These are phyloP conservation scores for Capronia americana DNA, from an alignment of 2,329 filamentous ascomycete genomes.

Conservation along the genomic window DNA sequence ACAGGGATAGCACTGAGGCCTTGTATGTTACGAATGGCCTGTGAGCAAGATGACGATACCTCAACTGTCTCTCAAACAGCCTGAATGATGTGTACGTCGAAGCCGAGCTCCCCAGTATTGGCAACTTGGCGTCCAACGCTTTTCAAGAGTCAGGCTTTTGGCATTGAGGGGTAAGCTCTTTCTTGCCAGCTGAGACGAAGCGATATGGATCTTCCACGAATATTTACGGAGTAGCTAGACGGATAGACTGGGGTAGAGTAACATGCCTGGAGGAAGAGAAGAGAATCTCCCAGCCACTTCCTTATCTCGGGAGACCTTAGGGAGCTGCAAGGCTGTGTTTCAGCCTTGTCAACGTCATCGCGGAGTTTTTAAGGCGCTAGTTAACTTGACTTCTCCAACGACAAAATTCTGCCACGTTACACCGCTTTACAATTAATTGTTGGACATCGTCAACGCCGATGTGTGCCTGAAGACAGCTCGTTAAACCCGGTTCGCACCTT, in stretches of 20 bases:
- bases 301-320: not conserved
- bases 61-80: not conserved
- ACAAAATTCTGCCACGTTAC: not conserved
- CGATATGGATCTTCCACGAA: no score
- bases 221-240: no score
- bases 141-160: not conserved
- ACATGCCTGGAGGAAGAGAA: not conserved
- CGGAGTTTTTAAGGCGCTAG: not conserved
- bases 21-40: not conserved
- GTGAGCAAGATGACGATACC: not conserved
- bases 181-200: not conserved
- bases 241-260: no score
- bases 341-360: not conserved
- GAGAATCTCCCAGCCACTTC: not conserved
- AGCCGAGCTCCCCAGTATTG: not conserved
- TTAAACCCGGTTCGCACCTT: constrained; percentile 3
- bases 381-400: not conserved
- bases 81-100: not conserved
- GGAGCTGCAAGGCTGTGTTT: not conserved
- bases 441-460: not conserved
- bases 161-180: not conserved
- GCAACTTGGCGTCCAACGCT: not conserved
- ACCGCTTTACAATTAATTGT: constrained; percentile 1
- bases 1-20: not conserved
- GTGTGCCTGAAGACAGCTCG: not conserved